phyloP scores from a whole-genome alignment of 208 protist genomes.

The Trypanosoma theileri region DNA sequence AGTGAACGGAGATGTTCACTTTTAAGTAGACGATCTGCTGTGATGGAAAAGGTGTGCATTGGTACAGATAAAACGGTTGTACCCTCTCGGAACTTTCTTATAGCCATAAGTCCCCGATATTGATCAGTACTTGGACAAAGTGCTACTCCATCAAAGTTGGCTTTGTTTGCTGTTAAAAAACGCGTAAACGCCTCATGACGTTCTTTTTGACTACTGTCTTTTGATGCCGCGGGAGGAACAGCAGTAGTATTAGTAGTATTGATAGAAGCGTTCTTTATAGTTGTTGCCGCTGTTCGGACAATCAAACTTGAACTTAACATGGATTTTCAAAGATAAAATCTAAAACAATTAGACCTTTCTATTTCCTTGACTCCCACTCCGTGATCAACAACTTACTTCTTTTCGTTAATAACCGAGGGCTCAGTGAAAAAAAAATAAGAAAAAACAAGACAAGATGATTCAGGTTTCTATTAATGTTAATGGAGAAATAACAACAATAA shows the following conservation, averaged over 20 bases:
- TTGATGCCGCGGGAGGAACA: background rate
- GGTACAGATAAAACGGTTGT: constrained; percentile 68
- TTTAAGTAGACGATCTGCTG: constrained; percentile 40
- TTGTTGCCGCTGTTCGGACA: background rate
- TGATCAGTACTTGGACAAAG: constrained; percentile 37
- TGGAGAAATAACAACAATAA: too few species aligned
- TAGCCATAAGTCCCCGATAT: constrained; percentile 58
- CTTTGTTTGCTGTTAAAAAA: constrained; percentile 24
- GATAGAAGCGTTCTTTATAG: background rate
- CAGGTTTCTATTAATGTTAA: too few species aligned
- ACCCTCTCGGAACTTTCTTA: constrained; percentile 45
- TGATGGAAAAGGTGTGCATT: constrained; percentile 41
- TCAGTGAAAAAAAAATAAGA: too few species aligned
- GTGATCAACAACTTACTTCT: too few species aligned
- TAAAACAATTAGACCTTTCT: too few species aligned
- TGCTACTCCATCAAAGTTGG: constrained; percentile 45
- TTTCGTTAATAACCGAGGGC: too few species aligned
- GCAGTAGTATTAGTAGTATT: background rate
- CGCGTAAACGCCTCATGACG: constrained; percentile 11
- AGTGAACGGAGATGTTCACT: constrained; percentile 24
- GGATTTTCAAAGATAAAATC: too few species aligned
- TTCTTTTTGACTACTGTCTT: background rate
- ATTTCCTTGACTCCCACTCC: too few species aligned
- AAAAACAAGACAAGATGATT: too few species aligned
- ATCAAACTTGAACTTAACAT: constrained; percentile 9